Conservation (phyloP, 2,329 filamentous ascomycete species). For the Sclerotinia spermophila region DNA sequence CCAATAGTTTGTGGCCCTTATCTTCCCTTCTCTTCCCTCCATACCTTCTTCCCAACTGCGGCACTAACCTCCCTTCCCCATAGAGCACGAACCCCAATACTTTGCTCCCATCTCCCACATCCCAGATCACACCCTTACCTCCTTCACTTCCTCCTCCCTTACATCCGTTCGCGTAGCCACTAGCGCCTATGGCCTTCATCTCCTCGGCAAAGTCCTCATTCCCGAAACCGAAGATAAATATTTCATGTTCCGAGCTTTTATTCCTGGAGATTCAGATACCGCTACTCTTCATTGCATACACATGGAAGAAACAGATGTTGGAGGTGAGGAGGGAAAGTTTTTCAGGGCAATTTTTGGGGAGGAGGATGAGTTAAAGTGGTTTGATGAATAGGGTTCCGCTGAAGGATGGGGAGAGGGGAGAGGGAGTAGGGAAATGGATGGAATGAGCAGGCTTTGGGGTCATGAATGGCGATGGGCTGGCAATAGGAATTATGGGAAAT, state of each 20-base stretch:
- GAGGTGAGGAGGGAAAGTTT: slow-evolving; percentile 41
- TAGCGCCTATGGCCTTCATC: slow-evolving; percentile 47
- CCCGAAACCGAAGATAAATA: slow-evolving; percentile 43
- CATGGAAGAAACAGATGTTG: slow-evolving; percentile 43
- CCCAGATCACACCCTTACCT: slow-evolving; percentile 33
- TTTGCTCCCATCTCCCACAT: slow-evolving; percentile 46
- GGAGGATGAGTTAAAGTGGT: slow-evolving; percentile 51
- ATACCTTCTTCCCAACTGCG: background rate
- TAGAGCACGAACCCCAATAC: slow-evolving; percentile 54
- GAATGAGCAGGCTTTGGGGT: no score
- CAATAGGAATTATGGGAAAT: background rate
- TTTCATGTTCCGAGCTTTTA: slow-evolving; percentile 48
- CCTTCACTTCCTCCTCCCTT: slow-evolving; percentile 41
- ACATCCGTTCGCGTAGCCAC: slow-evolving; percentile 44
- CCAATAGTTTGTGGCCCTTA: slow-evolving; percentile 40
- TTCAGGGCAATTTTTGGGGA: slow-evolving; percentile 47
- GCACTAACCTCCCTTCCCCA: background rate
- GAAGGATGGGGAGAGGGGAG: background rate
- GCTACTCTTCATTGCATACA: slow-evolving; percentile 46
- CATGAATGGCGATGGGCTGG: background rate
- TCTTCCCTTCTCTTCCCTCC: background rate
- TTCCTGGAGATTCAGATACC: slow-evolving; percentile 41
- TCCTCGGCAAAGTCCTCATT: slow-evolving; percentile 49
- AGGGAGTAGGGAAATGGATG: background rate
- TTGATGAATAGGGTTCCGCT: slow-evolving; percentile 42